phyloP scores from a whole-genome alignment of 23 red algal genomes.

The Chondrus crispus region DNA sequence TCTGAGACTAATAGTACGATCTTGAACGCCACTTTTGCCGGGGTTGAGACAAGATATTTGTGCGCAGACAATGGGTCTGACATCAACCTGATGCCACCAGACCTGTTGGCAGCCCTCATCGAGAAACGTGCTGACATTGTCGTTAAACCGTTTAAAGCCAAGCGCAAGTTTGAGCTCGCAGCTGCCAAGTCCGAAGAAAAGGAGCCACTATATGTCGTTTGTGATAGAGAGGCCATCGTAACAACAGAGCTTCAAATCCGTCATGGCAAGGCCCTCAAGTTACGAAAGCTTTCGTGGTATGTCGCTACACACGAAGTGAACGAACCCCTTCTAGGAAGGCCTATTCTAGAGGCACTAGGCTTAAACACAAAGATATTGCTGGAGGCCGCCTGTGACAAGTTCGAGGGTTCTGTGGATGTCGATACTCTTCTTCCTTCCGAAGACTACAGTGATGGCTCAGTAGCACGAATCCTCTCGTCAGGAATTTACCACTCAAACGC shows the following conservation, averaged over 20 bases:
- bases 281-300: neutral
- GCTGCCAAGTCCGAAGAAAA: neutral
- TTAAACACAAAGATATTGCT: neutral
- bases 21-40: neutral
- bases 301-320: neutral
- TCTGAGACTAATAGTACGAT: neutral
- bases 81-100: neutral
- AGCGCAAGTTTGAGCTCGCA: neutral
- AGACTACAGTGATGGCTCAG: too few species aligned
- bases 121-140: constrained; percentile 1
- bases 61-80: neutral
- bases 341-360: constrained; percentile 2
- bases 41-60: neutral
- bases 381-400: neutral
- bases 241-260: constrained; percentile 6
- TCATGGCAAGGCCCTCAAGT: neutral
- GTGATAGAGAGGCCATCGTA: neutral
- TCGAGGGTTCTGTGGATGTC: neutral
- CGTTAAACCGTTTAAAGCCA: neutral
- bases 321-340: constrained; percentile 13
- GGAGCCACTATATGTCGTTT: neutral
- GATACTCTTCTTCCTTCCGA: too few species aligned
- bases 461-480: neutral
- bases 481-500: neutral
- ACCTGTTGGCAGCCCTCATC: neutral